Conservation (phyloP, 441 rosid species). For the Erysimum cheiri region DNA sequence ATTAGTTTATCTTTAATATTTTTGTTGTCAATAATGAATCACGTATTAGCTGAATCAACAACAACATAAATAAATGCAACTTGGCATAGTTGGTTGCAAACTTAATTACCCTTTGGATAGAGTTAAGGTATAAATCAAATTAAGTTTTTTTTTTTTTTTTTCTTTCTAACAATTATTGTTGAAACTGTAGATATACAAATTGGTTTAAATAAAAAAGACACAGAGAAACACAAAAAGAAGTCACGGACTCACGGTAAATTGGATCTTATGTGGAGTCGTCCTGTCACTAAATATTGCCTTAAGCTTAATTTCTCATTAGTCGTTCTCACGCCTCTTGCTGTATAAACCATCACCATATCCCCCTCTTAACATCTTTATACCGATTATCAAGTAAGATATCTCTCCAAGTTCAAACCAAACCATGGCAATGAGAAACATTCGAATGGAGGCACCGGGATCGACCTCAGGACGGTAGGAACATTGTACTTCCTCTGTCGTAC, state of each 20-base stretch:
- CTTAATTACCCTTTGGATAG: no score
- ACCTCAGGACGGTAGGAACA: conserved; percentile 43
- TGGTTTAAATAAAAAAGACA: background rate
- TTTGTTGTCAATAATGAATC: background rate
- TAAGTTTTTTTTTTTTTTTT: no score
- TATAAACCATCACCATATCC: conserved; percentile 17
- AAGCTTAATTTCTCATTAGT: background rate
- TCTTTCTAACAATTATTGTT: background rate
- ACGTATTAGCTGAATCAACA: conserved; percentile 9
- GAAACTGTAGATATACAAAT: background rate
- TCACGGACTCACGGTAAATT: background rate
- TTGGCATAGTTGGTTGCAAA: conserved; percentile 4
- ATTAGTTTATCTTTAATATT: background rate
- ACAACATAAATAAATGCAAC: conserved; percentile 17
- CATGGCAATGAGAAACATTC: conserved; percentile 32
- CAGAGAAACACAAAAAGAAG: background rate
- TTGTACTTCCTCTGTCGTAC: conserved; percentile 62
- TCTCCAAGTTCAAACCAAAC: background rate
- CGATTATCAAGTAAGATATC: background rate
- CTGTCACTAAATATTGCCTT: background rate
- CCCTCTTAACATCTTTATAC: background rate
- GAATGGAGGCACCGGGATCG: conserved; percentile 49
- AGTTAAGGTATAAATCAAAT: no score
- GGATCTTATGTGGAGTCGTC: background rate
- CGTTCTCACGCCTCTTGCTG: background rate